Base-by-base conservation (phyloP, 2,329 filamentous ascomycete genomes). In the Falciphora oryzae region DNA sequence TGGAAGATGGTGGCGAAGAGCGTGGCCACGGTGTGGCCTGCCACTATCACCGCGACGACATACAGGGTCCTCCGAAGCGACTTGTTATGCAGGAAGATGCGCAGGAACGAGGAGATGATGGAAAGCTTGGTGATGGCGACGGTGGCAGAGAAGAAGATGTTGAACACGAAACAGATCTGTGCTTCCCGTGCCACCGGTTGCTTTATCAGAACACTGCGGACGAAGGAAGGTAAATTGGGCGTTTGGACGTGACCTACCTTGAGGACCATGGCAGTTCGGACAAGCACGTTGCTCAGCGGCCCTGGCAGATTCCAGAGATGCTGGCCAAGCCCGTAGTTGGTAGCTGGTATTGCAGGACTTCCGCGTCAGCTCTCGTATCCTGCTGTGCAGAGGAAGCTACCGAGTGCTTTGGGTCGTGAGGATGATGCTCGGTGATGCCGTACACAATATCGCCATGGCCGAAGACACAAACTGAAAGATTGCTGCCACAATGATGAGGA, bases 81-180 rank as follows among this genome's bases (percentile, higher is more conserved):
- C 29, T 70, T 71, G 63, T 74, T 73, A 10, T 73, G 75, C 16
- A 60, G 27, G 65, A 73, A 72, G 62, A 74, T 72, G 62, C 72
- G 70, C 25, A 73, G 61, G 64, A 71, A 73, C n/a, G 70, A 71
- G 57, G 67, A 67, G 44, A 73, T 61, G 61, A 74, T 71, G n/a
- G 71, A 73, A n/a, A 73, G 63, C 59, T 74, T 73, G 58, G 71
- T 72, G 8, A 71, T 68, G 50, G 69, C 67, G 8, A 69, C 70
- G 58, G 83, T 86, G 68, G 85, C 83, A 64, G 82, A 77, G 71
- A 84, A 77, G 71, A 84, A 82, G 5, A 75, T 80, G 10, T 77
- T 75, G 65, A 85, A 85, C n/a, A 86, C 83, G 66, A 84, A 84
- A 31, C 78, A 80, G 2, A 70, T 64, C 68, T 72, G 61, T 35